Evolutionary conservation across 208 protist species (phyloP).

Genomic region (Leishmania tropica): DNA sequence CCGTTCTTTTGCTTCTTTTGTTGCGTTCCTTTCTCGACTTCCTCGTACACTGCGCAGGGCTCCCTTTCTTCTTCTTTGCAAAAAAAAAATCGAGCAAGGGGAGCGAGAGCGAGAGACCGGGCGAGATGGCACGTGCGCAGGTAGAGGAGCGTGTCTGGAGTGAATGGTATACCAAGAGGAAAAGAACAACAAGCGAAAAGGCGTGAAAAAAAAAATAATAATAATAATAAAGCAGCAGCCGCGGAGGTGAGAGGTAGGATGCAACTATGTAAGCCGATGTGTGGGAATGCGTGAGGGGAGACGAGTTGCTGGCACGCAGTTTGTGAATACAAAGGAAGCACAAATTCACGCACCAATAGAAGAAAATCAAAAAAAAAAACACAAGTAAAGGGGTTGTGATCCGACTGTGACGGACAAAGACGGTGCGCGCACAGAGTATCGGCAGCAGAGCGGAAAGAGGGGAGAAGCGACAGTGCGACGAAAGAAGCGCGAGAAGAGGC

Average conservation of each 20-base stretch:
- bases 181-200: neutral
- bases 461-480: neutral
- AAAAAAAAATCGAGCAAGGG: neutral
- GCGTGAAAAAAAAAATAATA: neutral
- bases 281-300: neutral
- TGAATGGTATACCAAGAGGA: neutral
- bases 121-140: neutral
- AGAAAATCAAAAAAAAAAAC: neutral
- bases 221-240: neutral
- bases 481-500: too few relatives aligned
- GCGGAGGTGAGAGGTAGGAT: neutral
- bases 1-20: neutral
- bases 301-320: neutral
- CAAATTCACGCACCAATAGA: slow-evolving; percentile 6
- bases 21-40: neutral
- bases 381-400: neutral
- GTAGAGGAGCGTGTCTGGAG: neutral
- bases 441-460: neutral
- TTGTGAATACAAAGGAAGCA: neutral
- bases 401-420: neutral
- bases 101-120: neutral
- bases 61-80: too few relatives aligned
- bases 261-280: neutral
- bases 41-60: too few relatives aligned
- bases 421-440: neutral